A percentile compares a stretch with the other conserved stretches of the same genome.
phyloP scores from a whole-genome alignment of 2,329 filamentous ascomycete species.

The Fusarium nodosum region DNA sequence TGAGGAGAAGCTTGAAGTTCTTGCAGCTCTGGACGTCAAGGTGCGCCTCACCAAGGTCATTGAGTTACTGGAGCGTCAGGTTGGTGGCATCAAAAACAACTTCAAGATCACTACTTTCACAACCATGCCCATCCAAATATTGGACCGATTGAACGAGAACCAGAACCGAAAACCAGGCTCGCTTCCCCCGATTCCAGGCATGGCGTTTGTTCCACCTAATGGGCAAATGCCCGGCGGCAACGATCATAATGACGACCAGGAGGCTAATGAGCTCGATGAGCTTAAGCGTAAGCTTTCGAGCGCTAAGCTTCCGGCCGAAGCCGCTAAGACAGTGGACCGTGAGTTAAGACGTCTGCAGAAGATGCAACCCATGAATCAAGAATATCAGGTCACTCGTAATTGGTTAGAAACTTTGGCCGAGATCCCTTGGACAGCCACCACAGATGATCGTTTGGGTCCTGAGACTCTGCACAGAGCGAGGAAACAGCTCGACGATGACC shows the following conservation, averaged over 20 bases:
- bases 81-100: slow-evolving; percentile 86
- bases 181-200: slow-evolving; percentile 57
- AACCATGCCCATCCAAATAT: slow-evolving; percentile 72
- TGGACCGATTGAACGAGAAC: slow-evolving; percentile 65
- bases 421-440: slow-evolving; percentile 89
- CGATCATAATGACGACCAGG: slow-evolving; percentile 77
- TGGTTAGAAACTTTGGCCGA: slow-evolving; percentile 95
- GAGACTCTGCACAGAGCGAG: slow-evolving; percentile 84
- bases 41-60: slow-evolving; percentile 85
- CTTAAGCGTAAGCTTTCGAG: slow-evolving; percentile 88
- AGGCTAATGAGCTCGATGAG: slow-evolving; percentile 90
- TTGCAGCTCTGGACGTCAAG: slow-evolving; percentile 84
- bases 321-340: slow-evolving; percentile 88
- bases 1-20: slow-evolving; percentile 89
- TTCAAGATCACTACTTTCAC: slow-evolving; percentile 86
- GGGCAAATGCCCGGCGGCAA: slow-evolving; percentile 59
- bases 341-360: slow-evolving; percentile 91
- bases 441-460: slow-evolving; percentile 86
- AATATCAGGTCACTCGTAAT: slow-evolving; percentile 92
- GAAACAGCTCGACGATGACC: slow-evolving; percentile 93
- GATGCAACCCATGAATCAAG: slow-evolving; percentile 96
- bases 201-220: slow-evolving; percentile 54
- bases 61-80: slow-evolving; percentile 85
- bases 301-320: slow-evolving; percentile 85
- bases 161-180: slow-evolving; percentile 54